Evolutionary conservation across 2,329 filamentous ascomycete species (phyloP), one percentile per base, ranked within the genome.

Genomic region (Ceratocystiopsis sp.): DNA sequence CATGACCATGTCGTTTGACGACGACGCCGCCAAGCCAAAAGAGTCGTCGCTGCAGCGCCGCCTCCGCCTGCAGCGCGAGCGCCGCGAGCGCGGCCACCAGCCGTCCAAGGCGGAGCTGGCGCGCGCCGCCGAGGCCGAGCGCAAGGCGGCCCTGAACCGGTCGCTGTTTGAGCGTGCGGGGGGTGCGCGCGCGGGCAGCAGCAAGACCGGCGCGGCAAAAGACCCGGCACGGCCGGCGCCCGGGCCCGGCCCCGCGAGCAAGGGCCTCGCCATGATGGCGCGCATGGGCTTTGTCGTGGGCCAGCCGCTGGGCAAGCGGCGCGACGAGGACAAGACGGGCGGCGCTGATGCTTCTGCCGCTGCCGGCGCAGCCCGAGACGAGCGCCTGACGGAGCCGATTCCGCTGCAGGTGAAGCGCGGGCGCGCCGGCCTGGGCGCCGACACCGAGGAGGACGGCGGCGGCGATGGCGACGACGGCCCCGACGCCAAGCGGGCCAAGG

Each of bases 191-290:
- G 19, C 72, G 78, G 17, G 57, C 29, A n/a, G 14, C 15, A 16
- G 16, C 35, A 18, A 62, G 35, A 60, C 65, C 7, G 59, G 59
- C 15, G 37, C 3, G 17, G 34, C 2, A 19, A 18, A 7, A 37
- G 12, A 14, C 17, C 13, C 25, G 41, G 15, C 3, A 63, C 70
- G 15, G 25, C 25, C 25, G 4, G 25, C 25, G 10, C 25, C 25
- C 25, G 25, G 5, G 7, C 9, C 25, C 5, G 25, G 25, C 25
- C 69, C 74, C 41, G 72, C 71, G 52, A 93, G 79, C 63, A 96
- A 95, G 57, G 91, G 89, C 2, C 75, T 93, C 48, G 77, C 84
- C 50, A 95, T 98, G 85, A 94, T 98, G 87, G 80, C 84, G 18
- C 89, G 84, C 60, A 84, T 98, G 69, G 91, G 91, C 1, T 98